Evolutionary conservation across 108 stramenopile species (phyloP).

Genomic region (Nitzschia inconspicua): DNA sequence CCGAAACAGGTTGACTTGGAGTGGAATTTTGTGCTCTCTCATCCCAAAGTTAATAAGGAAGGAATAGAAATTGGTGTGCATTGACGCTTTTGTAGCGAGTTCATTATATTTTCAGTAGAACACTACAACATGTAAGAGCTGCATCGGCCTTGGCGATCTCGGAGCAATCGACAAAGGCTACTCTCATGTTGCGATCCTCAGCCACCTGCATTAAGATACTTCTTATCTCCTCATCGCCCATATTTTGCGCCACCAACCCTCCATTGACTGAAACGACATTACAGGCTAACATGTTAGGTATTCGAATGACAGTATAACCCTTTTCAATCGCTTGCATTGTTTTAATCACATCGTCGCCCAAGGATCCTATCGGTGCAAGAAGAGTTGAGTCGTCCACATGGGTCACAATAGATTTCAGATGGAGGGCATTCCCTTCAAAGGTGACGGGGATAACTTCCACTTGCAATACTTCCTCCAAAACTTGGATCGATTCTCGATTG

Average conservation of each 20-base stretch:
- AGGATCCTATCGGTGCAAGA: slow-evolving; percentile 36
- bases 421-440: slow-evolving; percentile 36
- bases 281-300: slow-evolving; percentile 53
- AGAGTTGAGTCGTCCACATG: slow-evolving; percentile 58
- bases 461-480: slow-evolving; percentile 38
- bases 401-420: slow-evolving; percentile 67
- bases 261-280: slow-evolving; percentile 66
- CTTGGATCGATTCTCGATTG: slow-evolving; percentile 36
- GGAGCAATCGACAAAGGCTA: slow-evolving; percentile 44
- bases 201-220: slow-evolving; percentile 36
- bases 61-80: too few relatives aligned
- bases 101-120: slow-evolving; percentile 15
- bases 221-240: slow-evolving; percentile 36
- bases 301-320: slow-evolving; percentile 41
- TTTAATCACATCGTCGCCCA: slow-evolving; percentile 32
- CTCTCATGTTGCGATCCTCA: slow-evolving; percentile 25
- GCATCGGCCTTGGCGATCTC: slow-evolving; percentile 76
- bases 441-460: slow-evolving; percentile 35
- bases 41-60: too few relatives aligned
- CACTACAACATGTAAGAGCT: slow-evolving; percentile 63
- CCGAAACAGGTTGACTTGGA: slow-evolving; percentile 43
- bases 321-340: slow-evolving; percentile 32
- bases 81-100: too few relatives aligned
- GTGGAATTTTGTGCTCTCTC: slow-evolving; percentile 45
- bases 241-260: slow-evolving; percentile 51